These are phyloP conservation scores for Nakataea oryzae DNA, from an alignment of 2,329 filamentous ascomycete species.

Conservation along the genomic window DNA sequence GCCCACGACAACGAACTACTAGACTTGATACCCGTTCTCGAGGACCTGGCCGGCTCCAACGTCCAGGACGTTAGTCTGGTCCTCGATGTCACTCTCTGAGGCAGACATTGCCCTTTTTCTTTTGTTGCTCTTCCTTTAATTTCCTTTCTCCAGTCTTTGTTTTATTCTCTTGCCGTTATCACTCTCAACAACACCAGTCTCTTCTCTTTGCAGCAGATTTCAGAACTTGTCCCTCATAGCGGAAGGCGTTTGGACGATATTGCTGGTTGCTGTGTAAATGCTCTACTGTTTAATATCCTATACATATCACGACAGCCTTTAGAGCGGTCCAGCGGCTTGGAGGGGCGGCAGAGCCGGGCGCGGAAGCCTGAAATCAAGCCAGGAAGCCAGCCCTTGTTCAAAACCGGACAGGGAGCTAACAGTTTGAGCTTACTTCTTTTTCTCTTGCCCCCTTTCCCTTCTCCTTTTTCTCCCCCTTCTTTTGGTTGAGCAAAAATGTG, in stretches of 20 bases:
- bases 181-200: neutral
- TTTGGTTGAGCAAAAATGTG: neutral
- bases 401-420: neutral
- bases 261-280: conserved; percentile 5
- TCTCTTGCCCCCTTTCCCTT: neutral
- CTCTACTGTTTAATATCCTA: conserved; percentile 7
- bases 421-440: neutral
- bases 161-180: conserved; percentile 10
- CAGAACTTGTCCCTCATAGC: conserved; percentile 14
- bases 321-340: conserved; percentile 1
- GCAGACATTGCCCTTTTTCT: conserved; percentile 11
- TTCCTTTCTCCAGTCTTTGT: conserved; percentile 11
- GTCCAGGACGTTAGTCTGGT: conserved; percentile 96
- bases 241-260: conserved; percentile 11
- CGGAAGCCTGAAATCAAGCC: neutral
- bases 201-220: conserved; percentile 10
- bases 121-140: conserved; percentile 17
- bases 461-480: neutral
- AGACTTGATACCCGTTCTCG: conserved; percentile 93
- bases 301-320: conserved; percentile 4
- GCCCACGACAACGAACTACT: conserved; percentile 98
- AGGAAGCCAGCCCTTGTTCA: neutral
- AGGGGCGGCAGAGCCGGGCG: neutral
- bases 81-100: conserved; percentile 75
- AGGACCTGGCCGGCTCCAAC: conserved; percentile 81